Conservation (phyloP, 192 early-diverging fungal genomes). For the Podila horticola region DNA sequence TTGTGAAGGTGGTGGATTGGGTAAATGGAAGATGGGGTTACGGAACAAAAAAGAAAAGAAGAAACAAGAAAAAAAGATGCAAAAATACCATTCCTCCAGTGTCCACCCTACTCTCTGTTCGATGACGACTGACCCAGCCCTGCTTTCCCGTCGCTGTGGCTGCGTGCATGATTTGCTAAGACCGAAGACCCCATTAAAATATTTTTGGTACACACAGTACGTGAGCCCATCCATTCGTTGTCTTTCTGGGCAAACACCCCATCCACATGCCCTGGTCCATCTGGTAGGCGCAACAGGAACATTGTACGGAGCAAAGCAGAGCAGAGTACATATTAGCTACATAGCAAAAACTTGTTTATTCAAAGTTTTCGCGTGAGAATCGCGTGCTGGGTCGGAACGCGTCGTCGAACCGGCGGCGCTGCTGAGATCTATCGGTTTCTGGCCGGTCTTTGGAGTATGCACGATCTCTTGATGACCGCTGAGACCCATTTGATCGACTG, state of each 20-base stretch:
- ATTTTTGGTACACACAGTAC: background rate
- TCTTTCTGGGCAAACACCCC: no score
- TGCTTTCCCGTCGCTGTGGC: background rate
- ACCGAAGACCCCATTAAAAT: background rate
- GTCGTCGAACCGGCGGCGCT: no score
- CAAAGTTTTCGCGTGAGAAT: background rate
- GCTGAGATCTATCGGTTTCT: no score
- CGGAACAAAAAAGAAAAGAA: background rate
- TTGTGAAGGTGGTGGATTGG: constrained; percentile 4
- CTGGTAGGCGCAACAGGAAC: background rate
- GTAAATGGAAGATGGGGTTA: background rate
- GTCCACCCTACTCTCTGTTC: background rate
- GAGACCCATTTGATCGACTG: background rate
- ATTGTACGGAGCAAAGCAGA: background rate
- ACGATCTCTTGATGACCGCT: background rate
- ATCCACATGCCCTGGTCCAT: background rate
- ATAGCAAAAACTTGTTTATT: background rate
- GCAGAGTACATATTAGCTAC: no score
- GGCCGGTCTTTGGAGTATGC: no score
- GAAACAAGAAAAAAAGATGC: background rate
- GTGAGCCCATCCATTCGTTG: background rate
- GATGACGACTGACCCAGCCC: background rate
- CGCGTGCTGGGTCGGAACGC: no score
- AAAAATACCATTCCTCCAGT: background rate
- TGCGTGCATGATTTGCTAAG: background rate